phyloP scores from a whole-genome alignment of 768 basidiomycete genomes.

The Rhizopogon vinicolor region DNA sequence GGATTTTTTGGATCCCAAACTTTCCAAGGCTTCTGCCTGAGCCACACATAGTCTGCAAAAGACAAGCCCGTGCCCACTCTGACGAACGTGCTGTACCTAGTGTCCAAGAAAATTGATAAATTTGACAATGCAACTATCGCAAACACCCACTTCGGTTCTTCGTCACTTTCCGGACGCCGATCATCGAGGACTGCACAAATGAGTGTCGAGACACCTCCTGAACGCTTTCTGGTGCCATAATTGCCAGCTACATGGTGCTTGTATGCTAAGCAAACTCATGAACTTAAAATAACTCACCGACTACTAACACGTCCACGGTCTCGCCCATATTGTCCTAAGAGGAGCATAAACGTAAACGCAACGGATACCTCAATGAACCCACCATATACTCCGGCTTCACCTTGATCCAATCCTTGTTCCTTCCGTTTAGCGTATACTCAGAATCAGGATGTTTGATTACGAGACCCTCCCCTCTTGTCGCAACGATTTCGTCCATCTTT shows the following conservation, averaged over 20 bases:
- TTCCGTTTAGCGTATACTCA: constrained; percentile 79
- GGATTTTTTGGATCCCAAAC: constrained; percentile 68
- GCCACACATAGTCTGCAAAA: constrained; percentile 82
- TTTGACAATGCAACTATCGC: background rate
- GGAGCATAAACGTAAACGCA: background rate
- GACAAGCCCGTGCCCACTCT: constrained; percentile 89
- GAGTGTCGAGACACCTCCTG: constrained; percentile 85
- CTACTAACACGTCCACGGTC: constrained; percentile 87
- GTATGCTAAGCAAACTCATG: background rate
- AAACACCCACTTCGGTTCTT: constrained; percentile 54
- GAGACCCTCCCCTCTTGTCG: constrained; percentile 83
- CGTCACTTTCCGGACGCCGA: constrained; percentile 46
- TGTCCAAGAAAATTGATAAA: background rate
- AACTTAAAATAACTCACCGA: constrained; percentile 47
- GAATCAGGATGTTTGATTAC: constrained; percentile 84
- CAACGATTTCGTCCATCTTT: constrained; percentile 82
- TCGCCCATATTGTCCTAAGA: constrained; percentile 85
- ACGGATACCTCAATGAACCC: constrained; percentile 5
- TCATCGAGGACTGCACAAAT: constrained; percentile 89
- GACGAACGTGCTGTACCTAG: constrained; percentile 81
- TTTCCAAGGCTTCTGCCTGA: constrained; percentile 81
- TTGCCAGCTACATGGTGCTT: constrained; percentile 58
- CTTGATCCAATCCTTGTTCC: constrained; percentile 94
- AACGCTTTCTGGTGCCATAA: constrained; percentile 82
- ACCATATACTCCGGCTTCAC: constrained; percentile 90